Conservation (phyloP, 1,284 basidiomycete genomes). For the Ceratobasidium sp. region DNA sequence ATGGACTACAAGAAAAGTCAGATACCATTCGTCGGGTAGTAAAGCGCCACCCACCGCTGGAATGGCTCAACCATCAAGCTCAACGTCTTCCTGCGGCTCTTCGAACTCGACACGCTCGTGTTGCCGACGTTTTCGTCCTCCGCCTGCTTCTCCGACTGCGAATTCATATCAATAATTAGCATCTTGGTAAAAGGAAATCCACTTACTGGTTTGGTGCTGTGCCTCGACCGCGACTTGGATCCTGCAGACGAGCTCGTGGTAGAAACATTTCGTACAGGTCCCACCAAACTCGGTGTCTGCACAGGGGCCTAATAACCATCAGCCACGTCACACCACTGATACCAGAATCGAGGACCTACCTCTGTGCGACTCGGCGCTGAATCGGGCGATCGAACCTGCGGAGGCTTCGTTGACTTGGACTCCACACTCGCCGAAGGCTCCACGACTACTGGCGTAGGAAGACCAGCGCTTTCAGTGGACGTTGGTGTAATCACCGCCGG, state of each 20-base stretch:
- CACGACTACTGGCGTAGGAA: conserved; percentile 13
- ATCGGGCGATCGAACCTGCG: too few relatives aligned
- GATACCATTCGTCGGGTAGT: not conserved
- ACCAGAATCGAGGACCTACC: not conserved
- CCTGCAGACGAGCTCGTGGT: conserved; percentile 26
- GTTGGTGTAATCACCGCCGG: conserved; percentile 32
- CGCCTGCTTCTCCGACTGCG: conserved; percentile 15
- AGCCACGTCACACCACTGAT: not conserved
- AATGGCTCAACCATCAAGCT: conserved; percentile 85
- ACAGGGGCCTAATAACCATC: not conserved
- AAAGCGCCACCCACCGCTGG: conserved; percentile 50
- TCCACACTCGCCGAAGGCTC: conserved; percentile 7
- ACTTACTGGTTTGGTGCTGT: conserved; percentile 26
- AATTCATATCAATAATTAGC: not conserved
- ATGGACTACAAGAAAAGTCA: conserved; percentile 26
- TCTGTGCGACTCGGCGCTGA: not conserved
- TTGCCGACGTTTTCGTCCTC: conserved; percentile 46
- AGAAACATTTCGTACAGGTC: conserved; percentile 24
- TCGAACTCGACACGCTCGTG: conserved; percentile 54
- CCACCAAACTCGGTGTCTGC: not conserved
- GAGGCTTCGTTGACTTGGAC: not conserved
- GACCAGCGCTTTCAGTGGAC: conserved; percentile 10
- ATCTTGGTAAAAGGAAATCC: not conserved
- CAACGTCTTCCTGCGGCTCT: conserved; percentile 78
- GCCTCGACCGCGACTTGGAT: conserved; percentile 31